Evolutionary conservation across 2,329 filamentous ascomycete species (phyloP).

Genomic region (Golovinomyces cichoracearum): DNA sequence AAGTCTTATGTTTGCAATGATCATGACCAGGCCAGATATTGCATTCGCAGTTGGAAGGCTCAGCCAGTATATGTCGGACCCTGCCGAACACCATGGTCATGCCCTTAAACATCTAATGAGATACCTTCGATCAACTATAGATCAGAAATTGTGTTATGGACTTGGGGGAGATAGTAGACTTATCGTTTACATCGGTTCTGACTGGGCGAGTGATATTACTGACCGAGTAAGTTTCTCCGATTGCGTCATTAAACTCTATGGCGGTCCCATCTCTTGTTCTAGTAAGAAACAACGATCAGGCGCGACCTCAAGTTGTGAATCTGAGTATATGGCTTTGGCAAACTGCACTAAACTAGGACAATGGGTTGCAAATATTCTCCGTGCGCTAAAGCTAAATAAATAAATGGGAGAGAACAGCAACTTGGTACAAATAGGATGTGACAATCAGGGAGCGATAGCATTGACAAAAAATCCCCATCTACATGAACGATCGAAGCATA

Average conservation of each 20-base stretch:
- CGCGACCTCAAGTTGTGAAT: not conserved
- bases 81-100: too few species aligned
- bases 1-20: too few species aligned
- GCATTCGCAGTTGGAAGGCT: too few species aligned
- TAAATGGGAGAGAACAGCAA: not conserved
- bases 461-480: not conserved
- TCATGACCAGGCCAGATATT: too few species aligned
- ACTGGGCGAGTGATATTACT: not conserved
- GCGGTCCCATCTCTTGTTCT: not conserved
- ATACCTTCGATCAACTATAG: not conserved
- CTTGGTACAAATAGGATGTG: not conserved
- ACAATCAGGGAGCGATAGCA: not conserved
- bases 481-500: not conserved
- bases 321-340: not conserved
- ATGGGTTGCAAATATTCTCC: not conserved
- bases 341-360: not conserved
- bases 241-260: not conserved
- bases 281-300: conserved; percentile 1
- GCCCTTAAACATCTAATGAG: too few species aligned
- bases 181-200: not conserved
- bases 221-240: not conserved
- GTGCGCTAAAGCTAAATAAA: not conserved
- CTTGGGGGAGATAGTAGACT: not conserved
- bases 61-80: too few species aligned
- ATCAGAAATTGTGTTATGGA: not conserved